A percentile compares a stretch with the other conserved stretches of the same genome.
Conservation (phyloP, 352 stramenopile species). For the Phytophthora brassicae region DNA sequence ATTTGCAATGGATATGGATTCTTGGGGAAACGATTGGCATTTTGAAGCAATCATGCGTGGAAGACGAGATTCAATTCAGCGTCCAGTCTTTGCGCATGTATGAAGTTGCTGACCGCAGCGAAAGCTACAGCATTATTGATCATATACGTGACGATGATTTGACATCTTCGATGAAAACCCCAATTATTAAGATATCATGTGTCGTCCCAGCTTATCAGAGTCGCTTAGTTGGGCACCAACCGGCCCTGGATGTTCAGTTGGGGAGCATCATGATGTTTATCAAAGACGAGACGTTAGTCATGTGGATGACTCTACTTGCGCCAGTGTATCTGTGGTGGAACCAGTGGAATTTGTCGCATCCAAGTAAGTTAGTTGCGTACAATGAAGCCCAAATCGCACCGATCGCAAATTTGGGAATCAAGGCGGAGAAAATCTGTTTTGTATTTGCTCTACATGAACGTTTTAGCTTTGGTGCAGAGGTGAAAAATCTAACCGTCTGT, state of each 20-base stretch:
- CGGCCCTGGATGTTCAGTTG: conserved; percentile 52
- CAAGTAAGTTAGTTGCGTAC: conserved; percentile 53
- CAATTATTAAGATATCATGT: conserved; percentile 60
- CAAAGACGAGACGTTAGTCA: conserved; percentile 74
- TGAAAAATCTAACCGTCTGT: conserved; percentile 36
- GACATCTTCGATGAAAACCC: conserved; percentile 12
- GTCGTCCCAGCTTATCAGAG: conserved; percentile 81
- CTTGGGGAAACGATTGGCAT: conserved; percentile 48
- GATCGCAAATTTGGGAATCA: conserved; percentile 60
- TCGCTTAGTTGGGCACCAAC: conserved; percentile 74
- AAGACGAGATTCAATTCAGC: conserved; percentile 75
- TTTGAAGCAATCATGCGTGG: conserved; percentile 83
- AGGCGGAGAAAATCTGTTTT: conserved; percentile 48
- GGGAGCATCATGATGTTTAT: conserved; percentile 56
- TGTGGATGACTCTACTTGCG: conserved; percentile 78
- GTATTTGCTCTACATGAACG: conserved; percentile 61
- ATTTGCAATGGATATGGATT: conserved; percentile 56
- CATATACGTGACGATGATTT: conserved; percentile 14
- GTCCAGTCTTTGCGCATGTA: conserved; percentile 63
- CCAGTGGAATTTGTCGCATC: conserved; percentile 74
- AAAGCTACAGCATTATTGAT: conserved; percentile 51
- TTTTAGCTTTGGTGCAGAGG: conserved; percentile 56
- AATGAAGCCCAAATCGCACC: conserved; percentile 59
- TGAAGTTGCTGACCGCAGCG: conserved; percentile 35
- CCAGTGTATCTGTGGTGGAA: conserved; percentile 87